phyloP scores from a whole-genome alignment of 2,329 filamentous ascomycete genomes.

The Phialocephala sp. region DNA sequence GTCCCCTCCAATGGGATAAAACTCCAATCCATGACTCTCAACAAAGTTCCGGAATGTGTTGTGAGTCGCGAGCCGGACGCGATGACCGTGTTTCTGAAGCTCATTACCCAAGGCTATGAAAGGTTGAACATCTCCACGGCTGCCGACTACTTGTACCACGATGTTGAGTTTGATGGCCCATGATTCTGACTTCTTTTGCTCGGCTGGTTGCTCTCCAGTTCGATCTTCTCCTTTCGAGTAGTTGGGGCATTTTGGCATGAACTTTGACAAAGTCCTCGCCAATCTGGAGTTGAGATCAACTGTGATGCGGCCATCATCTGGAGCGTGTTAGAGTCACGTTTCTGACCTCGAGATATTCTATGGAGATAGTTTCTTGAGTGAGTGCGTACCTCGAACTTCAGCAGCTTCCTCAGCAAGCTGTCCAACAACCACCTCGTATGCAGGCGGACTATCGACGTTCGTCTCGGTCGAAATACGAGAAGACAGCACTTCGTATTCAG shows the following conservation, averaged over 20 bases:
- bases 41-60: slow-evolving; percentile 59
- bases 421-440: slow-evolving; percentile 3
- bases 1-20: slow-evolving; percentile 68
- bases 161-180: slow-evolving; percentile 62
- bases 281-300: slow-evolving; percentile 57
- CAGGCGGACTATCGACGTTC: not conserved
- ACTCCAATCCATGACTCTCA: slow-evolving; percentile 56
- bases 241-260: slow-evolving; percentile 13
- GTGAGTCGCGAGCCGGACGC: slow-evolving; percentile 63
- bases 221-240: slow-evolving; percentile 7
- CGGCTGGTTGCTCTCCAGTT: not conserved
- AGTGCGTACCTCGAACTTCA: not conserved
- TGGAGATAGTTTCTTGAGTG: not conserved
- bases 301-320: slow-evolving; percentile 60
- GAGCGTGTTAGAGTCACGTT: not conserved
- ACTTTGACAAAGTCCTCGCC: slow-evolving; percentile 20
- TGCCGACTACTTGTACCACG: slow-evolving; percentile 75
- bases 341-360: not conserved
- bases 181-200: not conserved
- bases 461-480: not conserved
- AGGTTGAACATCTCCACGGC: slow-evolving; percentile 75
- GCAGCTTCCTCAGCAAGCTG: slow-evolving; percentile 1
- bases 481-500: not conserved
- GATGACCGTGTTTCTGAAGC: slow-evolving; percentile 57
- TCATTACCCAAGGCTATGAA: slow-evolving; percentile 69